A percentile compares a stretch with the other conserved stretches of the same genome.
phyloP scores from a whole-genome alignment of 257 asterid genomes.

The Capsicum rhomboideum region DNA sequence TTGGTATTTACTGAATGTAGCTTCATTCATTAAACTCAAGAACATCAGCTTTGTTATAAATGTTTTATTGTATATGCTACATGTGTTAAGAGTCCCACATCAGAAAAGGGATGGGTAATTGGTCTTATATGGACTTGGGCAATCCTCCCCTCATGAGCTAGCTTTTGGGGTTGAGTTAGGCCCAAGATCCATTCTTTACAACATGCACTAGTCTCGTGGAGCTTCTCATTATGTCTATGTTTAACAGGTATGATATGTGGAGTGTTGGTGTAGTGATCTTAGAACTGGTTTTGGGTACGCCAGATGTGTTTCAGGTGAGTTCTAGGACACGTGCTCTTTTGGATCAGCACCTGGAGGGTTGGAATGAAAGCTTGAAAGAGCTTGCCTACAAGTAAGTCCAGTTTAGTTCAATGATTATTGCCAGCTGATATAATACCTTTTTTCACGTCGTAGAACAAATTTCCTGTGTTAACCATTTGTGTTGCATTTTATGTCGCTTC shows the following conservation, averaged over 20 bases:
- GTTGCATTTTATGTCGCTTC: background rate
- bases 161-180: no score
- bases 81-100: no score
- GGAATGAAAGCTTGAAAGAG: conserved; percentile 84
- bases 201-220: background rate
- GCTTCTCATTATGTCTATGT: conserved; percentile 3
- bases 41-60: background rate
- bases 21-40: background rate
- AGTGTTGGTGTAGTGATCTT: conserved; percentile 88
- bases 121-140: no score
- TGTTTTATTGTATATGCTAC: background rate
- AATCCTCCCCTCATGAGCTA: no score
- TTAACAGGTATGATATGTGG: conserved; percentile 94
- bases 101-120: no score
- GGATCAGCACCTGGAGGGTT: conserved; percentile 84
- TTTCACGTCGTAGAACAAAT: background rate
- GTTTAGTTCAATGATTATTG: background rate
- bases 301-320: conserved; percentile 82
- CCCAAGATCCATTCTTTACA: no score
- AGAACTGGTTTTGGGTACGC: conserved; percentile 94
- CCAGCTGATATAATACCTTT: background rate
- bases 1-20: background rate
- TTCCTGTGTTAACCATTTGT: background rate
- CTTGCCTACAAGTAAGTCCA: conserved; percentile 85
- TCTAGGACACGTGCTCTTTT: conserved; percentile 79